Percentiles rank a stretch among this genome's conserved stretches.
Conservation (phyloP, 2,329 filamentous ascomycete species). For the Aspergillus fumigatiaffinis region DNA sequence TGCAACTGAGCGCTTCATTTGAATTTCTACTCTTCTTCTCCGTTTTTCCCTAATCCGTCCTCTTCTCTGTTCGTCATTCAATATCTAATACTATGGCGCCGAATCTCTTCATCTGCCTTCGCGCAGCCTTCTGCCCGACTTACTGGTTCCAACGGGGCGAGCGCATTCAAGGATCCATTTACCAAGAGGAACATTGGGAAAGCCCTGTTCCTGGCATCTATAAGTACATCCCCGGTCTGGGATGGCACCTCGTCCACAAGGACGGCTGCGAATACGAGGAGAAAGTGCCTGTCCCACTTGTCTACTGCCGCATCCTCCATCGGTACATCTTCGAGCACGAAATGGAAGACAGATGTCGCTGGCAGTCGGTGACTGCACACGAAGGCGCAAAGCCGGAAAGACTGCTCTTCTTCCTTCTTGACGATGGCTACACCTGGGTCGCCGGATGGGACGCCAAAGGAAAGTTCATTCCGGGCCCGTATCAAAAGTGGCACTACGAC, state of each 20-base stretch:
- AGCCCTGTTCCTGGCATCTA: conserved; percentile 47
- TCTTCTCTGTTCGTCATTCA: conserved; percentile 3
- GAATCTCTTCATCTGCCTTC: conserved; percentile 49
- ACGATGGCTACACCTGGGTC: conserved; percentile 48
- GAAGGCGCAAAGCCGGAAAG: conserved; percentile 35
- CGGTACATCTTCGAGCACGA: conserved; percentile 48
- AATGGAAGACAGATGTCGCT: conserved; percentile 45
- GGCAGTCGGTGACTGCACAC: conserved; percentile 37
- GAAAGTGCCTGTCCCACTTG: conserved; percentile 35
- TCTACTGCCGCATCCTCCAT: conserved; percentile 48
- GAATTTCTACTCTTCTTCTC: not conserved
- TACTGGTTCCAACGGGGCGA: conserved; percentile 47
- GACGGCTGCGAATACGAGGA: conserved; percentile 33
- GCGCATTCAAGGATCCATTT: conserved; percentile 35
- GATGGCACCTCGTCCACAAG: conserved; percentile 47
- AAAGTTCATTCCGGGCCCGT: conserved; percentile 49
- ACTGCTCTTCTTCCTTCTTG: conserved; percentile 48
- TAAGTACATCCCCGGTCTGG: conserved; percentile 47
- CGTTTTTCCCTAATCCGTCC: not conserved
- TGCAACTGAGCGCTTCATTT: conserved; percentile 22
- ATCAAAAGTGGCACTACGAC: conserved; percentile 48
- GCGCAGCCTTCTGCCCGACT: conserved; percentile 45
- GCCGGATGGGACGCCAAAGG: conserved; percentile 48
- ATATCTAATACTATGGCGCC: conserved; percentile 41
- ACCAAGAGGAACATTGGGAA: conserved; percentile 47